phyloP scores from a whole-genome alignment of 768 basidiomycete genomes.

The Termitomyces sp. region DNA sequence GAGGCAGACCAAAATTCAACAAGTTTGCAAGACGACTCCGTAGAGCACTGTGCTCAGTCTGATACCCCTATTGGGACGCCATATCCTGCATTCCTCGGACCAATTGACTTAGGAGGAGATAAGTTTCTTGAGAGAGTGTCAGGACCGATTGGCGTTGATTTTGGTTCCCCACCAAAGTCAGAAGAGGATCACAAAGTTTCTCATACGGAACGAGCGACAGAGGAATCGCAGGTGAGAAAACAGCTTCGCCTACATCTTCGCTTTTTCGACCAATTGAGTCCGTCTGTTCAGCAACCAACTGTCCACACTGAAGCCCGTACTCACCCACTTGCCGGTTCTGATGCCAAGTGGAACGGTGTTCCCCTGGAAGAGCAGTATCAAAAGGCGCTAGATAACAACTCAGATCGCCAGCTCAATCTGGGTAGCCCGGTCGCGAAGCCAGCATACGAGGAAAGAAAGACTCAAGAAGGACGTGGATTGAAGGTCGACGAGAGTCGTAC shows the following conservation, averaged over 20 bases:
- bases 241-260: neutral
- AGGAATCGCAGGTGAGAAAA: slow-evolving; percentile 3
- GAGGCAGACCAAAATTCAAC: neutral
- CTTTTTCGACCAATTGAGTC: neutral
- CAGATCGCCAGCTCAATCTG: slow-evolving; percentile 12
- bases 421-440: neutral
- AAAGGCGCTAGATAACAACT: slow-evolving; percentile 12
- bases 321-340: slow-evolving; percentile 13
- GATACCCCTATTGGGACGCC: neutral
- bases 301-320: slow-evolving; percentile 13
- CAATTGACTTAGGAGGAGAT: neutral
- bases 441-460: neutral
- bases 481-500: neutral
- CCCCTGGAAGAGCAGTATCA: slow-evolving; percentile 14
- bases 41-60: neutral
- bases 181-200: neutral
- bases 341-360: slow-evolving; percentile 14
- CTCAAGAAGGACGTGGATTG: neutral
- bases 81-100: neutral
- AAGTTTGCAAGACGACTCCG: neutral
- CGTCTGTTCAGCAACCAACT: neutral
- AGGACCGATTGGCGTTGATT: neutral
- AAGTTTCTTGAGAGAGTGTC: neutral
- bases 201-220: neutral
- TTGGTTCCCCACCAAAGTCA: neutral